These are phyloP conservation scores for Debaryomyces psychrophilus DNA, from an alignment of 1,139 yeast genomes.

Conservation along the genomic window DNA sequence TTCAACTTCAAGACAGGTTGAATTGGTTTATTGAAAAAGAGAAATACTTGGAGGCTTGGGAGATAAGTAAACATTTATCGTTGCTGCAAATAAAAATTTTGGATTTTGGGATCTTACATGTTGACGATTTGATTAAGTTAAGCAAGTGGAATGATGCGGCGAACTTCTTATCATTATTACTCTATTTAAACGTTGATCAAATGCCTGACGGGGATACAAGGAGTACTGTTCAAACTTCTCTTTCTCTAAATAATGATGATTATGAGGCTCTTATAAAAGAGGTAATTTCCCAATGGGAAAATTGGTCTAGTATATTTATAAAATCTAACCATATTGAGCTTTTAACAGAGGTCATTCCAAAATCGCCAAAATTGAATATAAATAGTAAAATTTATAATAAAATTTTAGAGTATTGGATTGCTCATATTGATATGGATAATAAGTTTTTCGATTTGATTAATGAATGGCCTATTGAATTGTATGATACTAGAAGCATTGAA, in stretches of 20 bases:
- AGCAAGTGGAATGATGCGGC: conserved; percentile 64
- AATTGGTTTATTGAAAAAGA: conserved; percentile 69
- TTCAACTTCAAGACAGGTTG: conserved; percentile 66
- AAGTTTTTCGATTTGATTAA: conserved; percentile 46
- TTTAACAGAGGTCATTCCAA: conserved; percentile 60
- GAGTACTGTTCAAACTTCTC: conserved; percentile 29
- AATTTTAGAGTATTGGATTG: conserved; percentile 55
- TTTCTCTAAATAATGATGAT: conserved; percentile 21
- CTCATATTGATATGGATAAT: conserved; percentile 28
- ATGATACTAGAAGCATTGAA: conserved; percentile 50
- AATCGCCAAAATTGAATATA: conserved; percentile 38
- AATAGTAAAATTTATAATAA: conserved; percentile 50
- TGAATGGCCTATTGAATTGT: conserved; percentile 64
- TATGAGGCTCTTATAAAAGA: conserved; percentile 34
- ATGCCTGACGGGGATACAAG: conserved; percentile 35
- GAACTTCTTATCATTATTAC: conserved; percentile 46
- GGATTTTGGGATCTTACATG: conserved; percentile 63
- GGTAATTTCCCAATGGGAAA: conserved; percentile 62
- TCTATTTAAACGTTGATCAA: conserved; percentile 35
- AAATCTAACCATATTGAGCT: conserved; percentile 49
- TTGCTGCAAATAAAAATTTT: conserved; percentile 54
- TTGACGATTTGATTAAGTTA: conserved; percentile 53
- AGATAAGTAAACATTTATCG: conserved; percentile 58
- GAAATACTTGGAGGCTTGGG: conserved; percentile 73
- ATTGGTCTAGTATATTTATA: conserved; percentile 61